Evolutionary conservation across 2,329 filamentous ascomycete genomes (phyloP), one percentile per base, ranked within the genome.

Genomic region (Paraphaeosphaeria sporulosa): DNA sequence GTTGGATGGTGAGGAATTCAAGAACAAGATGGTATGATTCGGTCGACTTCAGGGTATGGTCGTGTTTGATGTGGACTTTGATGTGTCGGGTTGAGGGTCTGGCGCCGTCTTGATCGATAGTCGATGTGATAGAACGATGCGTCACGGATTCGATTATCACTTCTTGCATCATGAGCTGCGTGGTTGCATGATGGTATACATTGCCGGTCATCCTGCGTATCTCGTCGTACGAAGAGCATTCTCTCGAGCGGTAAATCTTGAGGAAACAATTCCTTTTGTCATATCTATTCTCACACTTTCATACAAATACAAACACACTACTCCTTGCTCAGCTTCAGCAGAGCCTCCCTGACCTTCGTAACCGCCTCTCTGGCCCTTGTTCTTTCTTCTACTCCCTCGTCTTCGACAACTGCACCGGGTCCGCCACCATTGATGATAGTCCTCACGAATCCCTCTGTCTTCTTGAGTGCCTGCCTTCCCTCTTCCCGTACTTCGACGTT

Each of bases 401-500:
- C 65, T 2, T 46, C 40, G 44, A 77, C 69, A 12, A 79, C 72
- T 10, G 66, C 69, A 1, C 42, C 52, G 17, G 74, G 77, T 36
- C 81, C 83, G 17, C 79, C 81, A 17, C 81, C 75, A 7, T 73
- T 74, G 3, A 88, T 80, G 19, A 85, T 70, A 34, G 70, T 65
- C 30, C 81, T 78, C 56, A 88, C 76, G 15, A 77, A 67, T 21
- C 81, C 78, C 67, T 89, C 86, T 0, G 85, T 84, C 25, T 81
- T 77, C 58, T 80, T 82, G 36, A 89, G 72, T 2, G 85, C 83
- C n/a, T 78, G 78, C 47, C 86, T 78, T 2, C 86, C 87, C 63
- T 87, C 83, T 64, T 89, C 87, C 54, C 82, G 80, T 2, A 87
- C 78, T 32, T 83, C 81, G 1, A 76, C 77, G 61, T 85, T 81